These are phyloP conservation scores for Bryum argenteum DNA, from an alignment of 225 moss, liverwort and hornwort genomes.

Conservation along the genomic window DNA sequence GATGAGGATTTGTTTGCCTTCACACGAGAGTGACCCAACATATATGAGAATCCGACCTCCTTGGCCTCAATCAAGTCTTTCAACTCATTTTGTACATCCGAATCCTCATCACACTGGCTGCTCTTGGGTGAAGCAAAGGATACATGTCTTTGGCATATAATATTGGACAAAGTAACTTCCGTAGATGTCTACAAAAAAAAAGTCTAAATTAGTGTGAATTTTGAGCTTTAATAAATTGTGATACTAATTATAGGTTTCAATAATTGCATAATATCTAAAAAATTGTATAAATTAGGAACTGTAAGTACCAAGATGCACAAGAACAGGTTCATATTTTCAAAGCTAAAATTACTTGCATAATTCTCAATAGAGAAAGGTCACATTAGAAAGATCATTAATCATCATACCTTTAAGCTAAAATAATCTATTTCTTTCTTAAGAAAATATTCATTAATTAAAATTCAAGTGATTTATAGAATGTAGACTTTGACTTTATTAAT, in stretches of 20 bases:
- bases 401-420: no score
- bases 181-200: slow-evolving; percentile 22
- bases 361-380: no score
- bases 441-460: no score
- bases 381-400: no score
- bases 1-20: slow-evolving; percentile 46
- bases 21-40: slow-evolving; percentile 49
- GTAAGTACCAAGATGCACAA: no score
- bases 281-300: no score
- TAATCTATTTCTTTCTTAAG: no score
- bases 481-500: no score
- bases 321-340: background rate
- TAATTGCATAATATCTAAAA: no score
- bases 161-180: background rate
- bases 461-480: no score
- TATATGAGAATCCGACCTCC: slow-evolving; percentile 47
- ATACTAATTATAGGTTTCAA: background rate
- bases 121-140: slow-evolving; percentile 45
- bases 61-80: slow-evolving; percentile 37
- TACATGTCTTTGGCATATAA: slow-evolving; percentile 52
- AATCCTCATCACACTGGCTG: slow-evolving; percentile 3
- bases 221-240: background rate
- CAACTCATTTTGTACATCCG: slow-evolving; percentile 38
- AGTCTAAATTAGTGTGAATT: background rate
- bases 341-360: no score